Percentiles rank a stretch among this genome's conserved stretches.
These are phyloP conservation scores for Russula vinacea DNA, from an alignment of 768 basidiomycete species.

Conservation along the genomic window DNA sequence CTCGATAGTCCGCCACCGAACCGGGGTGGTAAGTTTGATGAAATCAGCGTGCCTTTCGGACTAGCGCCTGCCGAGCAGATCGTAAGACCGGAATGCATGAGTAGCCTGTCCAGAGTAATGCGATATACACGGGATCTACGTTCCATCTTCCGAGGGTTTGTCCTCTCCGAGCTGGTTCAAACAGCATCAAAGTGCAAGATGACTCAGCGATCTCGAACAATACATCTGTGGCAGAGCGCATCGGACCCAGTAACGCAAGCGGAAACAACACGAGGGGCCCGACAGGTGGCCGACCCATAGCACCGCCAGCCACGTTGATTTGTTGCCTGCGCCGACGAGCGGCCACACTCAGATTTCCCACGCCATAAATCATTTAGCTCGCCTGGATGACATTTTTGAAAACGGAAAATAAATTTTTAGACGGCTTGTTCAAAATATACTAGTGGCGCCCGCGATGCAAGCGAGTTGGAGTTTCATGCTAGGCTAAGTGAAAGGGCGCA, in stretches of 20 bases:
- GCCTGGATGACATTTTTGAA: constrained; percentile 9
- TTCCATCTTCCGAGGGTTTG: constrained; percentile 22
- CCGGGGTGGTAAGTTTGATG: constrained; percentile 24
- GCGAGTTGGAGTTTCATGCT: constrained; percentile 22
- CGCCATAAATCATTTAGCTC: constrained; percentile 1
- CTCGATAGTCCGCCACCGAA: constrained; percentile 23
- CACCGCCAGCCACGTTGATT: constrained; percentile 6
- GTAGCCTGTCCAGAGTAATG: constrained; percentile 10
- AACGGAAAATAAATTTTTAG: constrained; percentile 14
- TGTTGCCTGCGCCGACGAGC: neutral
- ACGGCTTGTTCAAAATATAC: constrained; percentile 9
- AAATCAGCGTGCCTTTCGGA: constrained; percentile 30
- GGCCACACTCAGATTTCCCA: constrained; percentile 15
- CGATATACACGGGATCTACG: constrained; percentile 27
- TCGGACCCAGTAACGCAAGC: constrained; percentile 3
- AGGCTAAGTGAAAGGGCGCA: neutral
- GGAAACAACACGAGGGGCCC: constrained; percentile 10
- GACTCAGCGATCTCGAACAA: constrained; percentile 21
- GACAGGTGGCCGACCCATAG: constrained; percentile 8
- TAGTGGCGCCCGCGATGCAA: constrained; percentile 18
- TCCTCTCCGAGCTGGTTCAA: constrained; percentile 26
- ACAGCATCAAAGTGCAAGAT: constrained; percentile 24
- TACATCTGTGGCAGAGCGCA: constrained; percentile 2
- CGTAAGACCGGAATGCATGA: constrained; percentile 25
- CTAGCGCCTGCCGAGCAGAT: constrained; percentile 23